Percentiles rank a stretch among this genome's conserved stretches.
These are phyloP conservation scores for Laetiporus sulphureus DNA, from an alignment of 1,284 basidiomycete genomes.

Conservation along the genomic window DNA sequence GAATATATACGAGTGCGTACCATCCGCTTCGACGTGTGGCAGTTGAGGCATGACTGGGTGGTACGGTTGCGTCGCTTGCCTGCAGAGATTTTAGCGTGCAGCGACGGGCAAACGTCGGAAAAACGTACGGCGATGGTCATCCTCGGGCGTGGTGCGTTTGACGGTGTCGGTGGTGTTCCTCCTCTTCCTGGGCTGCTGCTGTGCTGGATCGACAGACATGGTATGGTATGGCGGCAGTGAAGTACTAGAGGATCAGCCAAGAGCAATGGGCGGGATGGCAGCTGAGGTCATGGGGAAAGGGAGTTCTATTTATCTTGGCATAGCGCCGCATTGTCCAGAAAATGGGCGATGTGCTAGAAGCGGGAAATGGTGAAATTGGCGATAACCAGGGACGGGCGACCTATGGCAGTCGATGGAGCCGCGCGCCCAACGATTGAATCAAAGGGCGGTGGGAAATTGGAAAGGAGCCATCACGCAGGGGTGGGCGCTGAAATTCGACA, in stretches of 20 bases:
- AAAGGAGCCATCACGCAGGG: no score
- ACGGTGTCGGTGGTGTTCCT: conserved; percentile 14
- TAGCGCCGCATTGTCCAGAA: conserved; percentile 1
- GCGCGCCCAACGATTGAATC: conserved; percentile 2
- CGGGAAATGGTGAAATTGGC: conserved; percentile 2
- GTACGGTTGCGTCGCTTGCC: conserved; percentile 53
- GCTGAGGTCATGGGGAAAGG: conserved; percentile 1
- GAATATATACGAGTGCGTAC: conserved; percentile 35
- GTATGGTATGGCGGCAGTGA: conserved; percentile 8
- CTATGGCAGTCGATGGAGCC: conserved; percentile 1
- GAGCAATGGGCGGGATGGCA: conserved; percentile 1
- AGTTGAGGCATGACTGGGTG: conserved; percentile 61
- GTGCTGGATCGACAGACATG: conserved; percentile 23
- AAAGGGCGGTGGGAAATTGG: no score
- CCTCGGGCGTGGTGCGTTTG: conserved; percentile 24
- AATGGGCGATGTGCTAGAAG: neutral
- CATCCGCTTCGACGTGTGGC: conserved; percentile 78
- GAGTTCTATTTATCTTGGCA: conserved; percentile 9
- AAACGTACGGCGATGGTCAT: conserved; percentile 26
- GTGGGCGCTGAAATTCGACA: no score
- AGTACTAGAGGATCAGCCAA: conserved; percentile 1
- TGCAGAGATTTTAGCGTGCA: conserved; percentile 7
- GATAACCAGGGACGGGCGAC: conserved; percentile 3
- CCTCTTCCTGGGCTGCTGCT: conserved; percentile 23
- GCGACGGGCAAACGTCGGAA: neutral